These are phyloP conservation scores for Eucalyptus pauciflora DNA, from an alignment of 345 rosid genomes.

Conservation along the genomic window DNA sequence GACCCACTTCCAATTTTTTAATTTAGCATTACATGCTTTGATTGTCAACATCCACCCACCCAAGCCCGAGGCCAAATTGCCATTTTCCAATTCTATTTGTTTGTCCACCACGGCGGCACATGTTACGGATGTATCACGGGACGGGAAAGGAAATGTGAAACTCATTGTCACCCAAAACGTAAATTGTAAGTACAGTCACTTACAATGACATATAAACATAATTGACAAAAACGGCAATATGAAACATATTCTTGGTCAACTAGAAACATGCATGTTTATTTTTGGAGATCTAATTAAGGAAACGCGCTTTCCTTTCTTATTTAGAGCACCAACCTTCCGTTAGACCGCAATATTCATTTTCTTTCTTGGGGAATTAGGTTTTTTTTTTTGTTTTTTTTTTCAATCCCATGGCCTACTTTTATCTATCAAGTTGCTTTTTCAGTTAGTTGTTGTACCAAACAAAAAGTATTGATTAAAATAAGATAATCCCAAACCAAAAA, in stretches of 20 bases:
- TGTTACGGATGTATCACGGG: background rate
- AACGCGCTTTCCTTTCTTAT: background rate
- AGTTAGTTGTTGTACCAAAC: background rate
- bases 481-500: background rate
- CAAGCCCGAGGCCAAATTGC: background rate
- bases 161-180: background rate
- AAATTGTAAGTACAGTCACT: background rate
- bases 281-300: background rate
- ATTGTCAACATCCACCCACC: background rate
- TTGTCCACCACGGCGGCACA: background rate
- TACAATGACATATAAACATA: background rate
- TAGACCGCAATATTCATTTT: background rate
- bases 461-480: background rate
- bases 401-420: too few relatives aligned
- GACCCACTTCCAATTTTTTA: background rate
- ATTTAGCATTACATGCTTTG: background rate
- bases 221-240: background rate
- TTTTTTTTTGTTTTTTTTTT: fast-evolving
- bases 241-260: too few relatives aligned
- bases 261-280: too few relatives aligned
- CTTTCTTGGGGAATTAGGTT: too few relatives aligned
- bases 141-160: background rate
- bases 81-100: background rate
- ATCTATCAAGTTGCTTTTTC: too few relatives aligned
- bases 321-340: background rate